phyloP scores from a whole-genome alignment of 306 rosid genomes.

The Glycine soja region DNA sequence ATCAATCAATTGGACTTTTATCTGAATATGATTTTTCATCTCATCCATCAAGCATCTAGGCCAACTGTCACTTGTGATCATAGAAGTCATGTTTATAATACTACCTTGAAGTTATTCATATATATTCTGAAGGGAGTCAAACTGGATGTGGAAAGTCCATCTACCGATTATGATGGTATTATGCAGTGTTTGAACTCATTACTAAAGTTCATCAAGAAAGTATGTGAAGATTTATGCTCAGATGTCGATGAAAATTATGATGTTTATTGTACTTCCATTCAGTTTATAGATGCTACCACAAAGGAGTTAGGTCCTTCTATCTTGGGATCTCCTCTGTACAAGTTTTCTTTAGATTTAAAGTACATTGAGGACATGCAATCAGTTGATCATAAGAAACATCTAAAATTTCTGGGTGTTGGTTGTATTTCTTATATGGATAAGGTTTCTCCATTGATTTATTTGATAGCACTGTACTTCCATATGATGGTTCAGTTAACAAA shows the following conservation, averaged over 20 bases:
- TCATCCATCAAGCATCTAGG: slow-evolving; percentile 64
- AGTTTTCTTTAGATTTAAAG: slow-evolving; percentile 69
- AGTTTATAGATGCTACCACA: slow-evolving; percentile 61
- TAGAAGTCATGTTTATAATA: slow-evolving; percentile 60
- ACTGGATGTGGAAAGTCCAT: slow-evolving; percentile 59
- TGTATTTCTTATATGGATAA: slow-evolving; percentile 69
- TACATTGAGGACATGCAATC: slow-evolving; percentile 53
- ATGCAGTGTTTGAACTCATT: slow-evolving; percentile 61
- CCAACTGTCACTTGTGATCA: slow-evolving; percentile 54
- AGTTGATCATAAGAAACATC: slow-evolving; percentile 47
- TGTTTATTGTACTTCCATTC: slow-evolving; percentile 50
- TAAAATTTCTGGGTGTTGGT: slow-evolving; percentile 46
- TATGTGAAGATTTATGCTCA: slow-evolving; percentile 59
- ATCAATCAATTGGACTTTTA: slow-evolving; percentile 68
- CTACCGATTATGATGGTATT: slow-evolving; percentile 65
- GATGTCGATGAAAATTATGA: slow-evolving; percentile 55
- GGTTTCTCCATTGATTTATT: slow-evolving; percentile 83
- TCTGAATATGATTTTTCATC: slow-evolving; percentile 61
- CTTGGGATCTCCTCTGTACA: slow-evolving; percentile 82
- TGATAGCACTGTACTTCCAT: slow-evolving; percentile 64
- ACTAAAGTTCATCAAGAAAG: slow-evolving; percentile 61
- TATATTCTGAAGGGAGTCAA: slow-evolving; percentile 73
- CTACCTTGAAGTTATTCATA: slow-evolving; percentile 64
- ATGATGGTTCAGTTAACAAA: slow-evolving; percentile 56
- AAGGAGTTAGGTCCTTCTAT: slow-evolving; percentile 72